Base-by-base conservation (phyloP, 2,329 filamentous ascomycete genomes). In the Westerdykella aurantiaca region DNA sequence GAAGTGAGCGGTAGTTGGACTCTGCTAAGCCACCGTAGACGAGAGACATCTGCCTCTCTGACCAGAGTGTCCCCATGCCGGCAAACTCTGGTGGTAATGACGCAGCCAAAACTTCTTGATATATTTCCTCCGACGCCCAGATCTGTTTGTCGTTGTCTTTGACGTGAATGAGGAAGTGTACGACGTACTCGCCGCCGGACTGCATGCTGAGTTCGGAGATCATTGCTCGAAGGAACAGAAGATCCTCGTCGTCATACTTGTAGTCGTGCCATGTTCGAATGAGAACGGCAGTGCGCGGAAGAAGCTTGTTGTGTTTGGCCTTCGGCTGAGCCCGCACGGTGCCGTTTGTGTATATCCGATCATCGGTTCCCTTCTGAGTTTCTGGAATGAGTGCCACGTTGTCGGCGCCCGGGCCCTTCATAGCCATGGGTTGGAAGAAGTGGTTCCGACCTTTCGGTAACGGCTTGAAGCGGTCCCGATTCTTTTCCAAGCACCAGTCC, bases 111-210 rank as follows among this genome's bases (percentile, higher is more conserved):
- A 91, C 79, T 13, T 78, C 75, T 53, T 88, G 78, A 46, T 88
- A 87, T 0, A 82, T 84, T 25, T 78, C 75, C 14, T 85, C 80
- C 56, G 93, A 87, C 0, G 86, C 81, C 85, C 86, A 95, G 53
- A 95, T 88, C 37, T 85, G 86, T 34, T 83, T 71, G 56, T 86
- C 80, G 53, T 85, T 78, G 63, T 94, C 85, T 56, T 87, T 88
- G 52, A 94, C 86, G 53, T 95, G 88, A 33, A 95, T 77, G 31
- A 95, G 73, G 61, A 95, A 88, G 64, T 93, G 87, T 3, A 95
- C 76, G 4, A 79, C 77, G 56, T 93, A 95, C 63, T 95, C 87
- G 38, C 85, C 86, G 25, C 88, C 87, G 0, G 86, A 90, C 43
- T 80, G 75, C 39, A 95, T 71, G 6, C 83, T 81, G 9, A 94